These are phyloP conservation scores for Venturia carpophila DNA, from an alignment of 2,329 filamentous ascomycete species.

Conservation along the genomic window DNA sequence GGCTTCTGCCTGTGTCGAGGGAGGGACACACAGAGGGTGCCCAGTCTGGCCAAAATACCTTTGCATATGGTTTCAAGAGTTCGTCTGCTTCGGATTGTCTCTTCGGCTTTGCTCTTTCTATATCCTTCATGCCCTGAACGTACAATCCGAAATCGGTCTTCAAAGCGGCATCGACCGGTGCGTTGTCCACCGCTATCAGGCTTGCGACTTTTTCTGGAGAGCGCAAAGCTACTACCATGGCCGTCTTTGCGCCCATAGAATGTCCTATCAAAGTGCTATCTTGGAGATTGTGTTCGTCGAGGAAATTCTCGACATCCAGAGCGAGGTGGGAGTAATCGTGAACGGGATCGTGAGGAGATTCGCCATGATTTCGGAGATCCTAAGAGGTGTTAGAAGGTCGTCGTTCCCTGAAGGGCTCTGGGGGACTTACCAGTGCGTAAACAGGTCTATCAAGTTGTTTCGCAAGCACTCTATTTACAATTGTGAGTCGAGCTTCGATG, in stretches of 20 bases:
- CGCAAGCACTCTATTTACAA: conserved; percentile 57
- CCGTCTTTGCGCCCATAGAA: conserved; percentile 93
- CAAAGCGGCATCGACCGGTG: conserved; percentile 72
- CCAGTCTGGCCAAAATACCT: conserved; percentile 37
- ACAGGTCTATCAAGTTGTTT: conserved; percentile 72
- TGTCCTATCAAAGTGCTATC: conserved; percentile 78
- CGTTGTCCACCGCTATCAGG: conserved; percentile 84
- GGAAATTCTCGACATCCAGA: conserved; percentile 72
- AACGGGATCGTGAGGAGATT: conserved; percentile 65
- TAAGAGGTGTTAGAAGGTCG: conserved; percentile 28
- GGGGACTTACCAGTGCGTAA: conserved; percentile 62
- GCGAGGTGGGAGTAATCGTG: conserved; percentile 83
- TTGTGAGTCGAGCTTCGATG: conserved; percentile 1
- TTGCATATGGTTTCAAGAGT: conserved; percentile 68
- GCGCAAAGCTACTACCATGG: conserved; percentile 75
- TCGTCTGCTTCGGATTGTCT: conserved; percentile 71
- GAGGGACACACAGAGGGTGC: conserved; percentile 14
- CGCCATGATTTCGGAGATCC: conserved; percentile 90
- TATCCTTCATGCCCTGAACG: conserved; percentile 72
- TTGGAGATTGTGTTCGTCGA: conserved; percentile 60
- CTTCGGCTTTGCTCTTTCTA: conserved; percentile 61
- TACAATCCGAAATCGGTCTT: conserved; percentile 70
- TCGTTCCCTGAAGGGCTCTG: background rate
- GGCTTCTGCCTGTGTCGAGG: background rate
- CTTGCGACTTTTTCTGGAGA: conserved; percentile 59